Conservation (phyloP, 2,329 filamentous ascomycete species). For the Claviceps humidiphila region DNA sequence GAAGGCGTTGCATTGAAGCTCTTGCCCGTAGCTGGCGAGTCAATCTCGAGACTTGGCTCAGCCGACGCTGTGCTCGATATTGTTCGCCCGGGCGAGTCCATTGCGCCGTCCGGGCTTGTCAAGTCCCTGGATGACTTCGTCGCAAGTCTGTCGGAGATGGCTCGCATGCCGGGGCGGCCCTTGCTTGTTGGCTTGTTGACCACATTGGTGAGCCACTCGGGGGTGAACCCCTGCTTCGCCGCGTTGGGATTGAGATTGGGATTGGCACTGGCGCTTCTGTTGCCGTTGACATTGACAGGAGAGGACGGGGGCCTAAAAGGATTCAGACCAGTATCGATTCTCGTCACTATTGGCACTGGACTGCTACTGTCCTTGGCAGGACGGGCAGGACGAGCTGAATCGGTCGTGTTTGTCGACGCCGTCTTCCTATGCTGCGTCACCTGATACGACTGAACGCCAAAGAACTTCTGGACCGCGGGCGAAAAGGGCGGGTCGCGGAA, state of each 20-base stretch:
- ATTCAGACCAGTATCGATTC: conserved; percentile 34
- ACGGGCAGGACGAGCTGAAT: conserved; percentile 37
- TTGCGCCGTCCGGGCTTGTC: conserved; percentile 36
- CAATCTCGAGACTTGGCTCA: conserved; percentile 62
- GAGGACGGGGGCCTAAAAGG: conserved; percentile 27
- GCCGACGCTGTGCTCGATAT: conserved; percentile 59
- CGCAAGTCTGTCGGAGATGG: conserved; percentile 66
- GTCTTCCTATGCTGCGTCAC: conserved; percentile 40
- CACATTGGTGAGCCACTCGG: conserved; percentile 41
- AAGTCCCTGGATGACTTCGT: conserved; percentile 42
- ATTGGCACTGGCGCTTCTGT: conserved; percentile 9
- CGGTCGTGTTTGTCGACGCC: conserved; percentile 44
- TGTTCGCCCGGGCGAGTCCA: conserved; percentile 57
- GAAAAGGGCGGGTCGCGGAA: conserved; percentile 47
- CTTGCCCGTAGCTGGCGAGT: conserved; percentile 54
- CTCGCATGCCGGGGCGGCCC: conserved; percentile 56
- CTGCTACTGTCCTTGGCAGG: conserved; percentile 36
- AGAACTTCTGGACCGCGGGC: conserved; percentile 60
- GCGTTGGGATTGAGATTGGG: conserved; percentile 18
- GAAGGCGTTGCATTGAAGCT: conserved; percentile 37
- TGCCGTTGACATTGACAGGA: conserved; percentile 22
- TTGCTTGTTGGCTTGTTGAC: conserved; percentile 37
- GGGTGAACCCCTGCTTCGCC: conserved; percentile 29
- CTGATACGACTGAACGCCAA: conserved; percentile 30
- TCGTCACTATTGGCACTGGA: conserved; percentile 43